A percentile compares a stretch with the other conserved stretches of the same genome.
Evolutionary conservation across 805 yeast genomes (phyloP).

Genomic region (Wickerhamiella siamensis): DNA sequence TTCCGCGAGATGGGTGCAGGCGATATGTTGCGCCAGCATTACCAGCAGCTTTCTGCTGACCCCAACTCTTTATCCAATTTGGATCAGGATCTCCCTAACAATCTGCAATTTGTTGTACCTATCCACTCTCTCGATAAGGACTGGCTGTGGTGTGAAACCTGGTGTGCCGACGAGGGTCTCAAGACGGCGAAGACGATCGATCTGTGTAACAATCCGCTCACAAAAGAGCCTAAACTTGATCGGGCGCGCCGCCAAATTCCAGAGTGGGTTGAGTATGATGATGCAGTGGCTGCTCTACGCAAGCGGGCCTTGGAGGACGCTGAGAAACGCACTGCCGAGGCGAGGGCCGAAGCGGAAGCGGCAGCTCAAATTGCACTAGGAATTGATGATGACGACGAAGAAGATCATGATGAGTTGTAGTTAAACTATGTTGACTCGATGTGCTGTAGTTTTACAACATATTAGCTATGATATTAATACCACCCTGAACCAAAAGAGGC

Average conservation of each 20-base stretch:
- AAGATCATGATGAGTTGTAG: constrained; percentile 14
- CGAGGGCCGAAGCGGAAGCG: constrained; percentile 3
- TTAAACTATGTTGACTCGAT: background rate
- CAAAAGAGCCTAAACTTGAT: constrained; percentile 65
- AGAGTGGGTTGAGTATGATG: constrained; percentile 61
- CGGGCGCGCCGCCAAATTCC: constrained; percentile 63
- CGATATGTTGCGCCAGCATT: constrained; percentile 66
- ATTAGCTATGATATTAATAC: background rate
- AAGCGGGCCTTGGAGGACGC: constrained; percentile 5
- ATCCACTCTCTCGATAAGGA: constrained; percentile 65
- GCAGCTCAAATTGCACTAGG: background rate
- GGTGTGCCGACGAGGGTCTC: constrained; percentile 61
- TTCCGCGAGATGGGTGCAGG: constrained; percentile 63
- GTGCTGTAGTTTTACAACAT: background rate
- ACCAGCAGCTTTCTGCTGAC: constrained; percentile 68
- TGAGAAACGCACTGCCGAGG: background rate
- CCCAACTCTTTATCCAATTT: constrained; percentile 65
- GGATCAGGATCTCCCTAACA: constrained; percentile 91
- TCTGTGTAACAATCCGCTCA: constrained; percentile 68
- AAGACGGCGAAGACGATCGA: constrained; percentile 63
- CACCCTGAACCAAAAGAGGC: background rate
- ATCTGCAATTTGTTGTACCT: constrained; percentile 51
- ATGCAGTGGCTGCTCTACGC: constrained; percentile 30
- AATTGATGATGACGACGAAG: constrained; percentile 4
- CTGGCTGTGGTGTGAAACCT: constrained; percentile 90